These are phyloP conservation scores for Porcisia deanei DNA, from an alignment of 208 protist species.

Conservation along the genomic window DNA sequence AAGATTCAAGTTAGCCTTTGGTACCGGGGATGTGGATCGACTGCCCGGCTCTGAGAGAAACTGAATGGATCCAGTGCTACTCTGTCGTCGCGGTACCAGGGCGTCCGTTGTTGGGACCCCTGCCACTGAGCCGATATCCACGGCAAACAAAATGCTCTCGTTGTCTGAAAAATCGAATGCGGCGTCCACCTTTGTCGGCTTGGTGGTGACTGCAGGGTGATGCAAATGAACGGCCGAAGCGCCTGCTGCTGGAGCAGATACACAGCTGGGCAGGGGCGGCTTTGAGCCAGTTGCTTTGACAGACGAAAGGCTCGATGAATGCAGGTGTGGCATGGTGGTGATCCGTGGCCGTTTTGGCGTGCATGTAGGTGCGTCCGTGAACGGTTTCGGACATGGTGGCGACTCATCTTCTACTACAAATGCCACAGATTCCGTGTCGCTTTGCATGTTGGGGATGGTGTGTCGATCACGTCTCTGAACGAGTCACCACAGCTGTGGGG, in stretches of 20 bases:
- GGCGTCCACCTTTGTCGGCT: background rate
- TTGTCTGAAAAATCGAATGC: slow-evolving; percentile 23
- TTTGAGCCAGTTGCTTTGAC: slow-evolving; percentile 4
- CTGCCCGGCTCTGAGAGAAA: slow-evolving; percentile 25
- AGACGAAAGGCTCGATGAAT: background rate
- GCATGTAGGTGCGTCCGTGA: background rate
- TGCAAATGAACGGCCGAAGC: background rate
- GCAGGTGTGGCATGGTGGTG: slow-evolving; percentile 7
- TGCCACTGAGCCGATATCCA: slow-evolving; percentile 13
- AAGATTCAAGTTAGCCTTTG: background rate
- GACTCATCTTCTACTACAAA: slow-evolving; percentile 41
- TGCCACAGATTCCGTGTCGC: slow-evolving; percentile 52
- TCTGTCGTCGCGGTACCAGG: background rate
- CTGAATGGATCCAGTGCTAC: slow-evolving; percentile 23
- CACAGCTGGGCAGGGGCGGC: slow-evolving; percentile 14
- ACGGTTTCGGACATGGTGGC: background rate
- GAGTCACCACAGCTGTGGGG: background rate
- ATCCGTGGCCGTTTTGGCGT: slow-evolving; percentile 11
- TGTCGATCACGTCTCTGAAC: background rate
- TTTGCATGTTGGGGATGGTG: slow-evolving; percentile 21
- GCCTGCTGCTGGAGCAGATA: background rate
- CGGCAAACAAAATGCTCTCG: slow-evolving; percentile 33
- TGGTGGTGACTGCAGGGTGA: background rate
- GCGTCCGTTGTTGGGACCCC: slow-evolving; percentile 1
- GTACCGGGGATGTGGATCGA: slow-evolving; percentile 5